A percentile compares a stretch with the other conserved stretches of the same genome.
phyloP scores from a whole-genome alignment of 441 rosid genomes.

The Populus hybrid region DNA sequence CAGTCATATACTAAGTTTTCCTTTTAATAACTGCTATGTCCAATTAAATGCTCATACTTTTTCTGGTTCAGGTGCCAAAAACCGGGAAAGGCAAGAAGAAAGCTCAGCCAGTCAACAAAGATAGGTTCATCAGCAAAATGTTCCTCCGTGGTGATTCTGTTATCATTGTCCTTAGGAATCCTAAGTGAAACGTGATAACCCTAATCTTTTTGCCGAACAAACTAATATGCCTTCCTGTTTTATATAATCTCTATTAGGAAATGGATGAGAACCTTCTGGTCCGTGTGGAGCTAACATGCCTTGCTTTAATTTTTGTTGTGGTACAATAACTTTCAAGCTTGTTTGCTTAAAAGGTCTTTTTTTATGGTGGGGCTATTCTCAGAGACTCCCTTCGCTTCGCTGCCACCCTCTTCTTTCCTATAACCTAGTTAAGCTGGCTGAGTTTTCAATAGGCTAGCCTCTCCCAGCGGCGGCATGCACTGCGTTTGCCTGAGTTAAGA shows the following conservation, averaged over 20 bases:
- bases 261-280: neutral
- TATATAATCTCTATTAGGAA: neutral
- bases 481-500: neutral
- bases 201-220: neutral
- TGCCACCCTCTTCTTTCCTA: neutral
- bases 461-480: neutral
- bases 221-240: neutral
- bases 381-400: too few species aligned
- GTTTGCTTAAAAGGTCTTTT: neutral
- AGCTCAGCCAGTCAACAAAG: slow-evolving; percentile 84
- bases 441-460: neutral
- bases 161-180: slow-evolving; percentile 88
- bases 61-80: slow-evolving; percentile 57
- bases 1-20: neutral
- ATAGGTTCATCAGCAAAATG: slow-evolving; percentile 93
- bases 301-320: neutral
- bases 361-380: neutral
- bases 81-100: slow-evolving; percentile 97
- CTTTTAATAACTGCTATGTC: neutral
- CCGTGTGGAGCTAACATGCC: neutral
- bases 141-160: slow-evolving; percentile 95
- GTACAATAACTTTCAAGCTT: neutral
- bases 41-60: neutral
- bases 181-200: slow-evolving; percentile 39
- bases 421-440: neutral